Base-by-base conservation (phyloP, 1,139 yeast genomes). In the Blastobotrys malaysiensis region DNA sequence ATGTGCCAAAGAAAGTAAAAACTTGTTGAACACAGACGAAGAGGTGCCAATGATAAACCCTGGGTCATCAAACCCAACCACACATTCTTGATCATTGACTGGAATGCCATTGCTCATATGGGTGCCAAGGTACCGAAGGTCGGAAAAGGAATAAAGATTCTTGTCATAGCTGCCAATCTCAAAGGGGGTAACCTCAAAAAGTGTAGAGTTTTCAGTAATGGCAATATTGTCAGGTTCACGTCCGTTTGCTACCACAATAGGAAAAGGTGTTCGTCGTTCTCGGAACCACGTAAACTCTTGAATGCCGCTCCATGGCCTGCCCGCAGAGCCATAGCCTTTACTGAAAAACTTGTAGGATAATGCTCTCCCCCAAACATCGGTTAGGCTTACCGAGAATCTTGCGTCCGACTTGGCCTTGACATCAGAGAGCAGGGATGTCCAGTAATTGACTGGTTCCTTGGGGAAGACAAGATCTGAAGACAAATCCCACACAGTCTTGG, bases 81-180 rank as follows among this genome's bases (percentile, higher is more conserved):
- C 71, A 71, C 95, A 86, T 16, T 46, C 24, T 31, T 20, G 16
- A 18, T 46, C 21, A 16, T 24, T 16, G 6, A 36, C 19, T 5
- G 43, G 16, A 13, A 16, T 16, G 2, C 96, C 96, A 60, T 80
- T 76, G 20, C 73, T 66, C 26, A 82, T 76, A 14, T 77, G 70
- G 1, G 95, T 80, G 45, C 97, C 97, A 58, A 88, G 69, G 66
- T 88, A 89, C 67, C 82, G 80, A 27, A 84, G 73, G 57, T 85
- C 83, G 21, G 85, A 75, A 72, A 90, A 89, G 22, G 85, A 78
- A 56, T 79, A 76, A 49, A 88, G 70, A 0, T 87, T 77, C 45
- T 89, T 86, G 66, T 89, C 96, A 95, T 95, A 89, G 31, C 95
- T 84, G 6, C 97, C 97, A 70, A 89, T 68, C 71, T 90, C 97